These are phyloP conservation scores for Vanilla planifolia DNA, from an alignment of 106 monocot genomes.

Conservation along the genomic window DNA sequence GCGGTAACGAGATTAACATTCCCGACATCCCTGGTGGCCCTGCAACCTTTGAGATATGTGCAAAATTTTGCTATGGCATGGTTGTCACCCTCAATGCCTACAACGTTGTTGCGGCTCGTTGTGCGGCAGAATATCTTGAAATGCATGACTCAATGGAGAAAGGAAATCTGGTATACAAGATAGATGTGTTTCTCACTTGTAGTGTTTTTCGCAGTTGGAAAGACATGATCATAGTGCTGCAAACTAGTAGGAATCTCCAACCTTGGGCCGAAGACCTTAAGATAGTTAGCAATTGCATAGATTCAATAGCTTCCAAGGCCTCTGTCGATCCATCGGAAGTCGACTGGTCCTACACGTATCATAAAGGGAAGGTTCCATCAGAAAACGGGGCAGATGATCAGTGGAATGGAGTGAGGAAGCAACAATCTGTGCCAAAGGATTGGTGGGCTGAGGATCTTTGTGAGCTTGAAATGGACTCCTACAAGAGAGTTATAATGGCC, in stretches of 20 bases:
- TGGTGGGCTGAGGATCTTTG: conserved; percentile 91
- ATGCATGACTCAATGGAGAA: conserved; percentile 73
- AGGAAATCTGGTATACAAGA: conserved; percentile 80
- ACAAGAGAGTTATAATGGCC: conserved; percentile 48
- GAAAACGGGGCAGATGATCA: conserved; percentile 45
- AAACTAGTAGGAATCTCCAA: conserved; percentile 43
- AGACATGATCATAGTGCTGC: conserved; percentile 71
- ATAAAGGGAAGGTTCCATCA: conserved; percentile 45
- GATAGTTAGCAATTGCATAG: conserved; percentile 46
- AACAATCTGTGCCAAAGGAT: conserved; percentile 48
- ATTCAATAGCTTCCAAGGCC: conserved; percentile 58
- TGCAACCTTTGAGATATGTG: conserved; percentile 79
- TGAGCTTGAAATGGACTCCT: conserved; percentile 59
- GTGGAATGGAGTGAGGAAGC: conserved; percentile 68
- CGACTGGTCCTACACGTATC: conserved; percentile 77
- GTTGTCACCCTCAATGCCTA: conserved; percentile 74
- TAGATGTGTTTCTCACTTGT: conserved; percentile 71
- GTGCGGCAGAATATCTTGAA: conserved; percentile 73
- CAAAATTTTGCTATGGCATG: conserved; percentile 90
- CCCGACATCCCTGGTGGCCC: conserved; percentile 79
- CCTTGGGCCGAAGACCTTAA: conserved; percentile 66
- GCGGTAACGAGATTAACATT: conserved; percentile 39
- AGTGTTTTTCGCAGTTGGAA: conserved; percentile 77
- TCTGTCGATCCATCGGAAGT: conserved; percentile 34
- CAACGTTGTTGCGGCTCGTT: conserved; percentile 71